Evolutionary conservation across 768 basidiomycete species (phyloP), one percentile per base, ranked within the genome.

Genomic region (Cubamyces sp.): DNA sequence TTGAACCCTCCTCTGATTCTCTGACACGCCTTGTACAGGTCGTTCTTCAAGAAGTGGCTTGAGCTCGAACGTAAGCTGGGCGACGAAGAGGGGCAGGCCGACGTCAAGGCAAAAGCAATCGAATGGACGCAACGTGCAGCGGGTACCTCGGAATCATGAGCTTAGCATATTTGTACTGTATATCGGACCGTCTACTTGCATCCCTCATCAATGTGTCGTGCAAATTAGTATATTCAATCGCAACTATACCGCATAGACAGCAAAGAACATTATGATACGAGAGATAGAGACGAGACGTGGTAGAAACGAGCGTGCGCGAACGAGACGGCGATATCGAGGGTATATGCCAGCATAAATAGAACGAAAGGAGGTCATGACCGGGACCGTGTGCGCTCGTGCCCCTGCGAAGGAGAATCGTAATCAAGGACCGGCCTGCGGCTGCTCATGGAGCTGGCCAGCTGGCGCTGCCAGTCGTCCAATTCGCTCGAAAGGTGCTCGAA

Each of bases 31-130:
- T 23, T 51, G n/a, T 19, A 23, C 60, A 95, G 93, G 76, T 85
- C 88, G 28, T 89, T 98, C 75, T 98, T 99, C 84, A 99, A 99
- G 77, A 98, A 98, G 74, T 97, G 96, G 93, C 80, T 98, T 34
- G 88, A 88, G 61, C 75, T 97, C 41, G 97, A 59, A 28, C 57
- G 57, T 45, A 41, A 49, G 5, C 19, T 59, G 25, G 97, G 96
- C 4, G 92, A 97, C 68, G 92, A 91, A 61, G 87, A 88, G 45
- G 94, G 95, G 19, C 87, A 85, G 26, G 82, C 84, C 30, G 72
- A 73, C 48, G 96, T 97, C 48, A 99, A 98, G 79, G 79, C 85
- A 66, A 92, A 90, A 72, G 97, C 97, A 14, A 77, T 94, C 43
- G 94, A 93, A 74, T 99, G 94, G 94, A 92, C 92, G 63, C 89